These are phyloP conservation scores for Aureobasidium sp. DNA, from an alignment of 2,329 filamentous ascomycete species.

Conservation along the genomic window DNA sequence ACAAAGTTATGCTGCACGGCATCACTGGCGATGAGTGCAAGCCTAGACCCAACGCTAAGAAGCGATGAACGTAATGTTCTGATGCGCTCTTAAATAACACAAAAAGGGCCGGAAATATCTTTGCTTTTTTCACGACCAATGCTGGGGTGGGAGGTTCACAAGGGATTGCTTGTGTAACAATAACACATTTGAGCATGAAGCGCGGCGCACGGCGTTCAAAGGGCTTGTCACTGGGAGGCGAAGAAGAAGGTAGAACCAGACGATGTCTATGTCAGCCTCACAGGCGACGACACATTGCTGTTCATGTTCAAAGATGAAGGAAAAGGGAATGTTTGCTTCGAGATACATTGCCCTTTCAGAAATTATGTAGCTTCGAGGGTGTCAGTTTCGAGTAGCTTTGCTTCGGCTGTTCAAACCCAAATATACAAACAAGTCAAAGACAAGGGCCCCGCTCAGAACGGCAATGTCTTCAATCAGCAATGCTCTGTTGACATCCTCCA, in stretches of 20 bases:
- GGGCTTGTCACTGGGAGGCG: neutral
- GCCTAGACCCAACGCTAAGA: constrained; percentile 40
- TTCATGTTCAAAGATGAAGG: neutral
- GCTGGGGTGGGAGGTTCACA: neutral
- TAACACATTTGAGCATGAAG: neutral
- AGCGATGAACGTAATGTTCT: constrained; percentile 29
- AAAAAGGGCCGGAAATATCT: neutral
- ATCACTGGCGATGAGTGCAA: constrained; percentile 44
- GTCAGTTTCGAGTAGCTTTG: neutral
- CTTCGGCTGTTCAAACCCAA: neutral
- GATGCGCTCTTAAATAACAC: neutral
- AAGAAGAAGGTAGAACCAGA: neutral
- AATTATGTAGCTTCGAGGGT: neutral
- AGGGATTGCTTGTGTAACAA: neutral
- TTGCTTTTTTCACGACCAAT: constrained; percentile 9
- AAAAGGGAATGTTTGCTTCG: neutral
- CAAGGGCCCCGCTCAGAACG: neutral
- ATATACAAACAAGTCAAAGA: neutral
- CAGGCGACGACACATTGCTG: neutral
- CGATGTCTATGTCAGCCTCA: neutral
- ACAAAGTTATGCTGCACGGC: constrained; percentile 46
- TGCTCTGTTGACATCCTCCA: neutral
- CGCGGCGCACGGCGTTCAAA: constrained; percentile 15
- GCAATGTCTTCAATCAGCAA: neutral
- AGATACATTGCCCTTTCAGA: neutral